A percentile compares a stretch with the other conserved stretches of the same genome.
These are phyloP conservation scores for Starmerella cellae DNA, from an alignment of 805 yeast species.

Conservation along the genomic window DNA sequence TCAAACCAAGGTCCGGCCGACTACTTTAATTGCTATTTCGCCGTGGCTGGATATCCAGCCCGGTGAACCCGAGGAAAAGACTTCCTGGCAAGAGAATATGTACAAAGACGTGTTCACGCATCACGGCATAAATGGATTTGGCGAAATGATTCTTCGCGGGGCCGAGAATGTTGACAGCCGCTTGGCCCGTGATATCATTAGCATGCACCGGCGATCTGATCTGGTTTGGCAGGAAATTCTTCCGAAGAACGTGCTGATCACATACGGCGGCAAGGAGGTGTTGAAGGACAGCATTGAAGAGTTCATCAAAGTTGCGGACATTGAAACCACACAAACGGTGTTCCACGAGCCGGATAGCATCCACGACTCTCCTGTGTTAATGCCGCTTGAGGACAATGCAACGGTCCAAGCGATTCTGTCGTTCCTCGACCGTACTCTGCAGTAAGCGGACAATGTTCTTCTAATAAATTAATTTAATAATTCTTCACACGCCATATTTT, in stretches of 20 bases:
- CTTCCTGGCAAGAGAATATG: not conserved
- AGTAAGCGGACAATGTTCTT: too few relatives aligned
- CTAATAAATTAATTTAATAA: too few relatives aligned
- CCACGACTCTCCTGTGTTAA: slow-evolving; percentile 10
- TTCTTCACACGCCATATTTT: too few relatives aligned
- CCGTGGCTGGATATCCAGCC: slow-evolving; percentile 3
- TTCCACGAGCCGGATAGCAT: slow-evolving; percentile 9
- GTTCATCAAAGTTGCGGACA: not conserved
- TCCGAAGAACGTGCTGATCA: slow-evolving; percentile 3
- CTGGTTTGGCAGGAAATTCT: slow-evolving; percentile 3
- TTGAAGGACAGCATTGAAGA: slow-evolving; percentile 8
- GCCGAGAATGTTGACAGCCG: not conserved
- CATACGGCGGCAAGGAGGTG: slow-evolving; percentile 14
- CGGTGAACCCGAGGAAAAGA: not conserved
- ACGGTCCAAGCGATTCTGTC: not conserved
- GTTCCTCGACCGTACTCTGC: not conserved
- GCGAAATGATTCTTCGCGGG: not conserved
- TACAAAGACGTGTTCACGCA: not conserved
- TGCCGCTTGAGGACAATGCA: not conserved
- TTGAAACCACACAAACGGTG: not conserved
- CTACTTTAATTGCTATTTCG: not conserved
- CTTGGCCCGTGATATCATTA: not conserved
- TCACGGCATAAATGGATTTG: not conserved
- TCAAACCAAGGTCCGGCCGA: not conserved
- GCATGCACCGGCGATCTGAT: not conserved